These are phyloP conservation scores for Prunus davidiana DNA, from an alignment of 306 rosid species.

Conservation along the genomic window DNA sequence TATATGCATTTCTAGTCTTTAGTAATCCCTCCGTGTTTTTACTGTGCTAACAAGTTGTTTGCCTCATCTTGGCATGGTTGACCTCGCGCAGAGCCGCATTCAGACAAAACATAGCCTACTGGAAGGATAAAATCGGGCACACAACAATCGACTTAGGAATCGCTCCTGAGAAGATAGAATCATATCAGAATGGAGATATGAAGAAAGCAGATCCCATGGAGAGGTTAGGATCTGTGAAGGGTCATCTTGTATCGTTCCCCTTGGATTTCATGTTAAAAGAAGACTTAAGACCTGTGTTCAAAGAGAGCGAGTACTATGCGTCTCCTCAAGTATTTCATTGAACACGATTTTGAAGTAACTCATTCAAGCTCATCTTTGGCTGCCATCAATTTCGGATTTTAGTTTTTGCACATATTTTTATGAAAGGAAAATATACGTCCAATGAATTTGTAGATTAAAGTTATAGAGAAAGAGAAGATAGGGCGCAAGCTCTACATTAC, in stretches of 20 bases:
- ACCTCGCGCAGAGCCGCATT: slow-evolving; percentile 59
- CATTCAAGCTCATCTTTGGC: not conserved
- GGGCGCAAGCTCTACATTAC: not conserved
- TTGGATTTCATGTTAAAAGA: slow-evolving; percentile 87
- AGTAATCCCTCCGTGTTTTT: not conserved
- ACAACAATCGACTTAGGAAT: slow-evolving; percentile 92
- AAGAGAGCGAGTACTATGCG: slow-evolving; percentile 90
- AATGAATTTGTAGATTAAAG: not conserved
- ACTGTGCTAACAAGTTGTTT: slow-evolving; percentile 23
- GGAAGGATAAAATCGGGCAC: slow-evolving; percentile 78
- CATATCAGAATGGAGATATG: slow-evolving; percentile 53
- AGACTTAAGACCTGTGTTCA: slow-evolving; percentile 92
- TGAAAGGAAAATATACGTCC: not conserved
- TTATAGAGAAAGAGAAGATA: not conserved
- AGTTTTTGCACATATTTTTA: not conserved
- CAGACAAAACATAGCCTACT: slow-evolving; percentile 59
- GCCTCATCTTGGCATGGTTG: not conserved
- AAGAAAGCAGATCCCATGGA: slow-evolving; percentile 53
- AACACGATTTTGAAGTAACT: not conserved
- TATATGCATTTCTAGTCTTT: slow-evolving; percentile 18
- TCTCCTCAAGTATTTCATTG: slow-evolving; percentile 83
- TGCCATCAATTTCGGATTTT: not conserved
- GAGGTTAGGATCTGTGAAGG: slow-evolving; percentile 66
- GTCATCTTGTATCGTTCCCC: slow-evolving; percentile 92
- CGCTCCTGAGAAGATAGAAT: slow-evolving; percentile 61